phyloP scores from a whole-genome alignment of 148 eudicot species.

The Nepenthes mirabilis region DNA sequence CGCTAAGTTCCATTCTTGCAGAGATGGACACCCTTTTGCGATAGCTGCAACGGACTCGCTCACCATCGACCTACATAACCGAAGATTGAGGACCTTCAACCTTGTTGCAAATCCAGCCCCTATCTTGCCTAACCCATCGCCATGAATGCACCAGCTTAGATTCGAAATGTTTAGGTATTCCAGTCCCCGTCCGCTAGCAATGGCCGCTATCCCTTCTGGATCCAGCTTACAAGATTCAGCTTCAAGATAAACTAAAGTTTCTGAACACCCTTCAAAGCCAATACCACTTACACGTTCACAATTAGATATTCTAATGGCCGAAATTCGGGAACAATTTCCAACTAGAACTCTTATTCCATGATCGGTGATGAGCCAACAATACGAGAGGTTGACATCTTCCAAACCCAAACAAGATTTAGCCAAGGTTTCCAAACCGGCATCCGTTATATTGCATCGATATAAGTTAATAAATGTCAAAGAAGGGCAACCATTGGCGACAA shows the following conservation, averaged over 20 bases:
- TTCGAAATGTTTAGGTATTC: conserved; percentile 25
- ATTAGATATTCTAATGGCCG: conserved; percentile 30
- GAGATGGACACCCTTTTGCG: conserved; percentile 48
- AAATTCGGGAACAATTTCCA: conserved; percentile 30
- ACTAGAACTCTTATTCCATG: conserved; percentile 30
- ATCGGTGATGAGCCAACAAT: conserved; percentile 37
- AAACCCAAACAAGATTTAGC: conserved; percentile 35
- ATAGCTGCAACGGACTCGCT: conserved; percentile 34
- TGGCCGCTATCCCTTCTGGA: conserved; percentile 30
- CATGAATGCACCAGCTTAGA: conserved; percentile 18
- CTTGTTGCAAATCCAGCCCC: conserved; percentile 30
- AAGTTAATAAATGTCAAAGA: conserved; percentile 34
- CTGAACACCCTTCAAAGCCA: conserved; percentile 48
- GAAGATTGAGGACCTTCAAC: conserved; percentile 35
- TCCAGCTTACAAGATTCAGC: conserved; percentile 51
- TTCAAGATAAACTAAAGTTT: conserved; percentile 36
- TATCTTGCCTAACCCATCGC: conserved; percentile 30
- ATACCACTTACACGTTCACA: conserved; percentile 31
- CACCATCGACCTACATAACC: conserved; percentile 37
- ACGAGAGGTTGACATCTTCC: conserved; percentile 41
- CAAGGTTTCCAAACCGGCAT: conserved; percentile 34
- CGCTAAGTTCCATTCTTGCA: conserved; percentile 59
- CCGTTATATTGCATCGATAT: conserved; percentile 45
- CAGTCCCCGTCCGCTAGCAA: conserved; percentile 29
- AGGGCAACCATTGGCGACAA: conserved; percentile 34